Evolutionary conservation across 345 rosid species (phyloP), one percentile per base, ranked within the genome.

Genomic region (Excoecaria cochinchinensis): DNA sequence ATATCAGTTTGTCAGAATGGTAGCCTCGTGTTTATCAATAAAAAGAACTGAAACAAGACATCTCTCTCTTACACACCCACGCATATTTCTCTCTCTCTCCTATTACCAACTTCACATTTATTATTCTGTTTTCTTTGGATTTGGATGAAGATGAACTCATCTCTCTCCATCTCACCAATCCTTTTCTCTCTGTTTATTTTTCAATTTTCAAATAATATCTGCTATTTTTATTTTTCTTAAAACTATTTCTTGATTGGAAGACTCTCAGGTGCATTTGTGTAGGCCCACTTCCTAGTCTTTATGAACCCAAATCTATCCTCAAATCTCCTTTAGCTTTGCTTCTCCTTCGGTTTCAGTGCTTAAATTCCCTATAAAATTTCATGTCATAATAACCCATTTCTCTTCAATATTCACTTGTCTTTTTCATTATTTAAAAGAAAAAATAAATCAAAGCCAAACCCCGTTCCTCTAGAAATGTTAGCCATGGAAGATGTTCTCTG

Each of bases 401-500:
- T 77, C 14, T 25, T 61, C 55, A 38, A 44, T 10, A 39, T 36
- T n/a, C 38, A 51, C 38, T 66, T 13, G 39, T 53, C 36, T 13
- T 5, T 31, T 46, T 17, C 14, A 38, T 22, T 17, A 19, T 38
- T n/a, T 1, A 14, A 25, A 36, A 31, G 31, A 31, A 31, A 31
- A 31, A 31, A 31, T 31, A 31, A 31, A 31, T 31, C 69, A 52
- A 24, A 52, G 15, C n/a, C 53, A 1, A 31, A n/a, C 5, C 31
- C 58, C 13, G 24, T 25, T 36, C 36, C 67, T 69, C 50, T 60
- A 25, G 63, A 38, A 50, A 63, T 86, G 90, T 75, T 90, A 74
- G 81, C 84, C 10, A 74, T 90, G 67, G 98, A 91, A 78, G 96
- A 90, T 46, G 74, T 91, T 36, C 70, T 95, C 25, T 75, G 86